These are phyloP conservation scores for Darksidea phi DNA, from an alignment of 495 filamentous ascomycete species.

Conservation along the genomic window DNA sequence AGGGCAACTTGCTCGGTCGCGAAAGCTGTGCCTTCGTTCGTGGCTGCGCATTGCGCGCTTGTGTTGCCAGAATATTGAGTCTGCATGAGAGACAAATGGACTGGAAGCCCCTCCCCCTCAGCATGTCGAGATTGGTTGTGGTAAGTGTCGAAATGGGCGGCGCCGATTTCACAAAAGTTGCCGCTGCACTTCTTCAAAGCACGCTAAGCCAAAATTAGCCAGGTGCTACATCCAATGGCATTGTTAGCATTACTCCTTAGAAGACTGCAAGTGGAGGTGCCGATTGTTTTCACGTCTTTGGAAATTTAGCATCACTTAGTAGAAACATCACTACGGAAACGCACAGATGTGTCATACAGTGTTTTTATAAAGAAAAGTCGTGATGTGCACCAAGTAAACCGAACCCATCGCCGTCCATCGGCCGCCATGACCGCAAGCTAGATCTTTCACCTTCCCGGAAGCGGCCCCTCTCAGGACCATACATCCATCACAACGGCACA, in stretches of 20 bases:
- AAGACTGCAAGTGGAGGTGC: too few species aligned
- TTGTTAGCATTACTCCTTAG: too few species aligned
- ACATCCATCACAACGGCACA: constrained; percentile 5
- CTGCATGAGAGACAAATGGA: constrained; percentile 33
- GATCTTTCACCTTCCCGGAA: constrained; percentile 32
- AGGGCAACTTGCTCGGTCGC: neutral
- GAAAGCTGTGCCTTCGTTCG: neutral
- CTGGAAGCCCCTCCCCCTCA: constrained; percentile 13
- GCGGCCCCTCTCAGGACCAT: constrained; percentile 24
- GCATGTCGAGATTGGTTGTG: constrained; percentile 13
- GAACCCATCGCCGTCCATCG: constrained; percentile 3
- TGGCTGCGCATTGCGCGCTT: constrained; percentile 5
- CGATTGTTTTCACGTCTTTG: too few species aligned
- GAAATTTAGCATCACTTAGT: too few species aligned
- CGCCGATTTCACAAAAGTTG: constrained; percentile 5
- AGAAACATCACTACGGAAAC: neutral
- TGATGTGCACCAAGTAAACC: constrained; percentile 25
- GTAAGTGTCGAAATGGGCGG: neutral
- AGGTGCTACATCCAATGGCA: too few species aligned
- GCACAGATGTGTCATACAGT: neutral
- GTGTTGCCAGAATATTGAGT: constrained; percentile 22
- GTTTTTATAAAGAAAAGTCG: constrained; percentile 22
- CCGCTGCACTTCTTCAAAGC: neutral
- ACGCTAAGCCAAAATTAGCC: too few species aligned
- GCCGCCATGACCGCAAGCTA: constrained; percentile 21